phyloP scores from a whole-genome alignment of 1,284 basidiomycete species.

The Termitomyces sp. region DNA sequence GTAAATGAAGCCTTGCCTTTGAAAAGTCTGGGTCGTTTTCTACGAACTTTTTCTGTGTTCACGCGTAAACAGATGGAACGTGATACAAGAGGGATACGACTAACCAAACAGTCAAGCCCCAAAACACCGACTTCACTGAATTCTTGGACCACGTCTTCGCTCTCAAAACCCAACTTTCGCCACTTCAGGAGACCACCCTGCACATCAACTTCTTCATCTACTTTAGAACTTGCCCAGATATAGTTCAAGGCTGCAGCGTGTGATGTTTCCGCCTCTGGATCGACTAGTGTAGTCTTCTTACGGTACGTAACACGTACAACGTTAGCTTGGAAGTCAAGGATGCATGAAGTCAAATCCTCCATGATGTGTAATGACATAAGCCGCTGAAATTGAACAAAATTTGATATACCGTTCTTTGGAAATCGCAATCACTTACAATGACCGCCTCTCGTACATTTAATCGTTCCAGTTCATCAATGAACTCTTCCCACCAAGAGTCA shows the following conservation, averaged over 20 bases:
- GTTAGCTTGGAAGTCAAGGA: constrained; percentile 90
- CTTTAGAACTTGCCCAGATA: constrained; percentile 66
- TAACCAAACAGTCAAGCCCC: constrained; percentile 80
- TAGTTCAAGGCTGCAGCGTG: constrained; percentile 64
- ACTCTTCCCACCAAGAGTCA: constrained; percentile 73
- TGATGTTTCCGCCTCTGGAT: constrained; percentile 56
- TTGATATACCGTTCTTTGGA: background rate
- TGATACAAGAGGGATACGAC: constrained; percentile 20
- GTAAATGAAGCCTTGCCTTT: constrained; percentile 46
- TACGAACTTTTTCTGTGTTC: constrained; percentile 59
- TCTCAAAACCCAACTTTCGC: constrained; percentile 75
- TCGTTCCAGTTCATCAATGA: constrained; percentile 72
- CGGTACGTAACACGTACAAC: constrained; percentile 78
- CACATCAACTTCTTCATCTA: constrained; percentile 48
- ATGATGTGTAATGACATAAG: constrained; percentile 84
- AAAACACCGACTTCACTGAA: constrained; percentile 83
- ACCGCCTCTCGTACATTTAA: constrained; percentile 82
- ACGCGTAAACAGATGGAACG: constrained; percentile 5
- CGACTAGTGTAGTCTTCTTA: constrained; percentile 74
- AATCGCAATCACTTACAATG: constrained; percentile 50
- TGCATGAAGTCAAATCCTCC: constrained; percentile 81
- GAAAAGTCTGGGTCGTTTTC: constrained; percentile 76
- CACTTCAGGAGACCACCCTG: constrained; percentile 59
- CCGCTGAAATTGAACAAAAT: constrained; percentile 43
- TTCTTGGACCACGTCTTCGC: constrained; percentile 76